phyloP scores from a whole-genome alignment of 2,329 filamentous ascomycete species.

The Onygena corvina region DNA sequence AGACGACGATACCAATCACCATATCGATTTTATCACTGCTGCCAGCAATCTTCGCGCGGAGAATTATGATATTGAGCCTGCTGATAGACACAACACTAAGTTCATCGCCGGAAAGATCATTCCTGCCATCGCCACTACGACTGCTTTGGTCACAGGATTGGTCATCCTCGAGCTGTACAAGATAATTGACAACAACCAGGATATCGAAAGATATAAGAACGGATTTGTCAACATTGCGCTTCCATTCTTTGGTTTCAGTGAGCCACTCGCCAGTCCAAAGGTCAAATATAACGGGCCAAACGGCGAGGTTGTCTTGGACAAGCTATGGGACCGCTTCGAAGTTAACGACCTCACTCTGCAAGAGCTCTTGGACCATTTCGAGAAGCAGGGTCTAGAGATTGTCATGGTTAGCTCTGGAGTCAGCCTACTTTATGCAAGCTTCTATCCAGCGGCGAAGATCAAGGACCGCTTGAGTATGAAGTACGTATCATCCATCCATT shows the following conservation, averaged over 20 bases:
- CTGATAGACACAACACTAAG: slow-evolving; percentile 95
- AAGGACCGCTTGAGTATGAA: slow-evolving; percentile 67
- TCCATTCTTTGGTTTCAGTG: slow-evolving; percentile 96
- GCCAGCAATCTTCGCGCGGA: slow-evolving; percentile 92
- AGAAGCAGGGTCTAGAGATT: slow-evolving; percentile 65
- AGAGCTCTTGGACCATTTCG: slow-evolving; percentile 73
- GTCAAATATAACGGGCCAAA: slow-evolving; percentile 74
- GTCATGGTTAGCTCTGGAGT: slow-evolving; percentile 97
- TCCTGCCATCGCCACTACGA: slow-evolving; percentile 93
- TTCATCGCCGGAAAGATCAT: slow-evolving; percentile 99
- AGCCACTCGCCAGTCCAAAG: slow-evolving; percentile 89
- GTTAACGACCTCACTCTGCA: slow-evolving; percentile 70
- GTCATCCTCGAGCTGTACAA: slow-evolving; percentile 93
- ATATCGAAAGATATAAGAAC: slow-evolving; percentile 98
- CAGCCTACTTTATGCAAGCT: slow-evolving; percentile 83
- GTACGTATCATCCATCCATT: slow-evolving; percentile 36
- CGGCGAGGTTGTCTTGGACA: slow-evolving; percentile 72
- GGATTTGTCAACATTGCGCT: slow-evolving; percentile 93
- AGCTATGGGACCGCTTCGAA: slow-evolving; percentile 97
- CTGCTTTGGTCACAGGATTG: slow-evolving; percentile 84
- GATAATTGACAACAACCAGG: slow-evolving; percentile 87
- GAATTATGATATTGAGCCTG: slow-evolving; percentile 92
- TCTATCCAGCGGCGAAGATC: slow-evolving; percentile 71
- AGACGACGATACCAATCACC: slow-evolving; percentile 93
- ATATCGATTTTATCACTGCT: slow-evolving; percentile 98